Base-by-base conservation (phyloP, 2,329 filamentous ascomycete species). In the Xylaria sp. region DNA sequence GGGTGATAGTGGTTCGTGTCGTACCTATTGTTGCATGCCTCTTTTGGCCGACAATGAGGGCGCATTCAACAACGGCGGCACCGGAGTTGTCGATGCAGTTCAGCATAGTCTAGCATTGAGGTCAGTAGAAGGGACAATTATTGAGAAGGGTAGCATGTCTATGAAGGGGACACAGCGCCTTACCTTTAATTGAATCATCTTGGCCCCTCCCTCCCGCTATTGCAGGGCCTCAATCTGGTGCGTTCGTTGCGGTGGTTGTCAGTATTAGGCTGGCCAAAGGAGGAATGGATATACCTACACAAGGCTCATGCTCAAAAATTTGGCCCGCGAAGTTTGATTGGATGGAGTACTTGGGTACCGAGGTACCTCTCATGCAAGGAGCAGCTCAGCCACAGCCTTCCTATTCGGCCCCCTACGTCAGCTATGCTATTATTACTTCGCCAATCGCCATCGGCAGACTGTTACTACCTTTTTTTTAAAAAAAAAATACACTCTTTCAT, bases 41-140 rank as follows among this genome's bases (percentile, higher is more conserved):
- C 85, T 98, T 97, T 85, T 95, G 96, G 79, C 93, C 93, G 78
- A 99, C 86, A 72, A 98, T 92, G 80, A 95, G 92, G 81, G 92
- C 93, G 84, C 96, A 99, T 85, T 99, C 96, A 84, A 98, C 96
- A 75, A 99, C 87, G 77, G 96, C 94, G 76, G 96, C 96, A 80
- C 96, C 96, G 74, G 96, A 98, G 87, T 98, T 99, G 91, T 99
- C 96, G 89, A 99, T 98, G 91, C 96, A 98, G 84, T 96, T 98
- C 78, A 99, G 89, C 89, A 99, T 94, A 80, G 94, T 92, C 96
- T 98, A 75, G 41, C n/a, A 39, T 51, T 31, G 1, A 20, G 9
- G 60, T 68, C 6, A 70, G 57, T 52, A 9, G 15, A 31, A 20
- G 15, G 39, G 28, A 31, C 20, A 31, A 18, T 4, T 23, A 7